Evolutionary conservation across 208 protist genomes (phyloP).

Genomic region (Sergeia podlipaevii): DNA sequence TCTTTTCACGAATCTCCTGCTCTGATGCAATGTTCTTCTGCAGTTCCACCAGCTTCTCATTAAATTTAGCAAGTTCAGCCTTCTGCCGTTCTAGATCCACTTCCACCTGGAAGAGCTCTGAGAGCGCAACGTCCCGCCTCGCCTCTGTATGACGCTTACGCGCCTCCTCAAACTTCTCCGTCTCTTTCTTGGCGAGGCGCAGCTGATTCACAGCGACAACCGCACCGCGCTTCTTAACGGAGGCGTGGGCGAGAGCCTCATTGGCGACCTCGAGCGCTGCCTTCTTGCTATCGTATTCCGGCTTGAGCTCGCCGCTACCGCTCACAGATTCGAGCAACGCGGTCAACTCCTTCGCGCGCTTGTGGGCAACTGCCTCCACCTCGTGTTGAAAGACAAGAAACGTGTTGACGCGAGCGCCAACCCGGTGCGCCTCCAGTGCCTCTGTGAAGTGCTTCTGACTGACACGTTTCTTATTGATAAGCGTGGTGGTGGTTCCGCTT

Average conservation of each 20-base stretch:
- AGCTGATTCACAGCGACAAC: conserved; percentile 93
- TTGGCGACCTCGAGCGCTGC: conserved; percentile 68
- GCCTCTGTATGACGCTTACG: conserved; percentile 38
- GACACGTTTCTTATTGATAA: conserved; percentile 77
- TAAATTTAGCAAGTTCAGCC: conserved; percentile 48
- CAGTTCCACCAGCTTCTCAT: conserved; percentile 44
- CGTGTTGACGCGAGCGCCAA: conserved; percentile 89
- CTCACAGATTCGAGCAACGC: conserved; percentile 96
- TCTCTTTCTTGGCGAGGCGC: conserved; percentile 95
- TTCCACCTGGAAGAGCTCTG: conserved; percentile 91
- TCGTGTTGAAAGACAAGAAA: conserved; percentile 98
- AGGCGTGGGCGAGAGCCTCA: conserved; percentile 70
- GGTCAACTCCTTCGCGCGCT: conserved; percentile 94
- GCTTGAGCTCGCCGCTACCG: conserved; percentile 88
- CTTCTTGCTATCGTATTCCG: conserved; percentile 92
- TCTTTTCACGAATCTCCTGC: conserved; percentile 74
- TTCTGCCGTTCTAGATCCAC: conserved; percentile 67
- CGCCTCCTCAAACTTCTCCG: conserved; percentile 83
- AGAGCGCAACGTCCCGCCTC: conserved; percentile 69
- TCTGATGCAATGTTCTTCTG: conserved; percentile 68
- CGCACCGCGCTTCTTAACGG: conserved; percentile 87
- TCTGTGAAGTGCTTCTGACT: conserved; percentile 82
- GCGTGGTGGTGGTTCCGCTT: conserved; percentile 52
- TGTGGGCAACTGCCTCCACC: conserved; percentile 94
- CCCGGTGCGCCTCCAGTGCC: conserved; percentile 58